These are phyloP conservation scores for Lagenidium giganteum DNA, from an alignment of 352 stramenopile species.

Conservation along the genomic window DNA sequence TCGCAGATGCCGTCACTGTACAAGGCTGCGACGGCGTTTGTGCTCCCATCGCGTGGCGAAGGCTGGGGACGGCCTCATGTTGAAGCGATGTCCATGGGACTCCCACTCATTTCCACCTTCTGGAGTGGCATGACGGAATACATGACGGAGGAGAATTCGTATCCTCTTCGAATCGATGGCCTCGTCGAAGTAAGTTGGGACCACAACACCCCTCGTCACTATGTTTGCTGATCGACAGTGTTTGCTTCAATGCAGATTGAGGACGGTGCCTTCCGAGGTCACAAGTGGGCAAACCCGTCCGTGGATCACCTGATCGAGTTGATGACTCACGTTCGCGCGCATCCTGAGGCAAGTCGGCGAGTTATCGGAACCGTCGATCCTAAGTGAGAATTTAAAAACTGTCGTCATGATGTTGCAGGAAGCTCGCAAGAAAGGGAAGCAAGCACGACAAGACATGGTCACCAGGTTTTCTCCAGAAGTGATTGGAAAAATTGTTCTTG, in stretches of 20 bases:
- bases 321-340: conserved; percentile 40
- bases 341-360: conserved; percentile 41
- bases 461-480: conserved; percentile 73
- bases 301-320: conserved; percentile 63
- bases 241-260: conserved; percentile 35
- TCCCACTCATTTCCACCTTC: conserved; percentile 89
- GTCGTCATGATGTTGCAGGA: conserved; percentile 21
- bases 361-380: too few relatives aligned
- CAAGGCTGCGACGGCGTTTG: conserved; percentile 76
- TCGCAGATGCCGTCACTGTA: conserved; percentile 59
- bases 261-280: conserved; percentile 70
- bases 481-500: conserved; percentile 63
- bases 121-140: conserved; percentile 90
- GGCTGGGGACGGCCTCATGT: conserved; percentile 92
- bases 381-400: too few relatives aligned
- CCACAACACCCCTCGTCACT: neutral
- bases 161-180: conserved; percentile 74
- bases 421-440: conserved; percentile 52
- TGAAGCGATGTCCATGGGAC: conserved; percentile 91
- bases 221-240: neutral
- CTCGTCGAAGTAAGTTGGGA: conserved; percentile 63
- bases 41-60: conserved; percentile 90
- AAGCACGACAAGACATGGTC: conserved; percentile 79
- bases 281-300: conserved; percentile 86
- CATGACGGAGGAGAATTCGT: conserved; percentile 86